Evolutionary conservation across 73 alveolate genomes (phyloP), one percentile per base, ranked within the genome.

Genomic region (Tetrahymena malaccensis): DNA sequence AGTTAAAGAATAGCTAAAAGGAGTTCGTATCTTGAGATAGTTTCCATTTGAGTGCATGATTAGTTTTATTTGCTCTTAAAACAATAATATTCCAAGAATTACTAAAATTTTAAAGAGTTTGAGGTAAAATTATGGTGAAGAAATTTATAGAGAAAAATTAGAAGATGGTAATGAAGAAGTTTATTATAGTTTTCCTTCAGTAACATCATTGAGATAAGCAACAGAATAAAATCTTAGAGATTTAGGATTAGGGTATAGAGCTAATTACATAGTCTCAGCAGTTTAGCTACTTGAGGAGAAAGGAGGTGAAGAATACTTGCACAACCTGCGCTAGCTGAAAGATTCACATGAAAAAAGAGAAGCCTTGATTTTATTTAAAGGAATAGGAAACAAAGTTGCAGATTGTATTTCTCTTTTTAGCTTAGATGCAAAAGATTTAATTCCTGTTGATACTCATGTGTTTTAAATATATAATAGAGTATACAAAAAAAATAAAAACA

Each of bases 381-480:
- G 99, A 6, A 94, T 97, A 21, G 99, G 99, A 21, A 96, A 85
- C 35, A 97, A 97, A 94, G 99, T 97, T 15, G 98, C 98, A 6
- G 99, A 97, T 57, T 97, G 99, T 43, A 96, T 97, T 7, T 85
- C 97, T 21, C 93, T 97, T n/a, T 97, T 97, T 93, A 95, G 98
- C 43, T 34, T 97, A 43, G 97, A 96, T 85, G 94, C 97, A 31
- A 83, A 96, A 4, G 83, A 94, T 35, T 57, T 94, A 17, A 96
- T 97, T 10, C 99, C 99, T 6, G 97, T 97, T 0, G 99, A 97
- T 94, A 96, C 98, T 19, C 99, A 97, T 85, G 97, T 97, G 33
- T 94, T 95, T 94, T 84, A 96, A 85, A 94, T 97, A 3, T 97
- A 97, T 19, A 96, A 96, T 70, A 70, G 89, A 94, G 98, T 95